Conservation (phyloP, 164 flowering plant species). For the Vitis riparia region DNA sequence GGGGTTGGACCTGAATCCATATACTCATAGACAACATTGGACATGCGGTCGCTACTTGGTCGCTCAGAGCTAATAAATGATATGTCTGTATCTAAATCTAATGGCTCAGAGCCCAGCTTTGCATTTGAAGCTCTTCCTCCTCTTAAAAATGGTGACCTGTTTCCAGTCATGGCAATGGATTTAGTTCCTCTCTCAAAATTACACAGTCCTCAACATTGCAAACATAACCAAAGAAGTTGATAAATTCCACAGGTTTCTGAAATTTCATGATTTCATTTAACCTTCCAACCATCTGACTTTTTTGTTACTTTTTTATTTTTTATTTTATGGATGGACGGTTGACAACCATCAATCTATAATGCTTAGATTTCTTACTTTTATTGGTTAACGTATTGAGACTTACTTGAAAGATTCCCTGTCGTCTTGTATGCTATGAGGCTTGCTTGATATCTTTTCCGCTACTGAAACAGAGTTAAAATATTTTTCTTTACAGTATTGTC, state of each 20-base stretch:
- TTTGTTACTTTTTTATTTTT: not conserved
- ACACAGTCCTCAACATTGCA: too few relatives aligned
- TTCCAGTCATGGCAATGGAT: slow-evolving; percentile 1
- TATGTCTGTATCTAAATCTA: slow-evolving; percentile 50
- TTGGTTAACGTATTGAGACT: slow-evolving; percentile 2
- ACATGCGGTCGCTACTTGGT: slow-evolving; percentile 38
- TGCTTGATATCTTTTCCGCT: slow-evolving; percentile 22
- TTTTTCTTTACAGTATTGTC: too few relatives aligned
- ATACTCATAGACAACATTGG: slow-evolving; percentile 19
- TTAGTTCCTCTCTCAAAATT: not conserved
- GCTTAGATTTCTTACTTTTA: too few relatives aligned
- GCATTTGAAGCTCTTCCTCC: slow-evolving; percentile 21
- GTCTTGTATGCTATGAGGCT: slow-evolving; percentile 24
- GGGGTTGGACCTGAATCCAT: slow-evolving; percentile 29
- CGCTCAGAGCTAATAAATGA: slow-evolving; percentile 64
- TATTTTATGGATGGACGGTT: too few relatives aligned
- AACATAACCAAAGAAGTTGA: too few relatives aligned
- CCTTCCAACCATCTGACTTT: not conserved
- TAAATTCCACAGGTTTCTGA: not conserved
- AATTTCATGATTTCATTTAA: not conserved
- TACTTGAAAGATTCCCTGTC: slow-evolving; percentile 36
- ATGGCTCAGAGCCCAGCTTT: slow-evolving; percentile 25
- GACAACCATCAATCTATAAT: too few relatives aligned
- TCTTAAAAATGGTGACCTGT: slow-evolving; percentile 44
- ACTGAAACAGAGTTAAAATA: not conserved